Evolutionary conservation across 225 moss, liverwort and hornwort genomes (phyloP).

Genomic region (Lunularia cruciata): DNA sequence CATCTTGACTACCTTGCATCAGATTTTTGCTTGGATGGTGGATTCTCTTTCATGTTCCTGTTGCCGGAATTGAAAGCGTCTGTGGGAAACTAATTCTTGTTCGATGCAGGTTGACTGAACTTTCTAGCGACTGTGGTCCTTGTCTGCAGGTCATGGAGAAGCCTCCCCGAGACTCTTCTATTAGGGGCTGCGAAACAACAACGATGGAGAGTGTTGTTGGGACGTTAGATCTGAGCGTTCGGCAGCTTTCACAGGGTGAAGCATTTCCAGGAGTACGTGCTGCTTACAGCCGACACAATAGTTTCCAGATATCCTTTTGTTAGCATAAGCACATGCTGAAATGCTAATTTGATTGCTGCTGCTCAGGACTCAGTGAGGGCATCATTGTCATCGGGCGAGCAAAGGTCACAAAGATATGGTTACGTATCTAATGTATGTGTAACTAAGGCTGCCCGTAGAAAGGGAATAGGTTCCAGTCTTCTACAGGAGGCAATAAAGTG

Average conservation of each 20-base stretch:
- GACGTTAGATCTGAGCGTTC: conserved; percentile 81
- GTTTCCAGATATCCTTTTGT: conserved; percentile 11
- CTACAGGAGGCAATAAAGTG: conserved; percentile 59
- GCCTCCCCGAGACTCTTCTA: conserved; percentile 30
- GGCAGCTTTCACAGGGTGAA: conserved; percentile 67
- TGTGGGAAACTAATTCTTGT: not conserved
- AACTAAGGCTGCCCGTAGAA: conserved; percentile 63
- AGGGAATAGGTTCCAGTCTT: conserved; percentile 69
- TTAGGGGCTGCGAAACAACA: conserved; percentile 26
- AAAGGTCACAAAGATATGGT: conserved; percentile 70
- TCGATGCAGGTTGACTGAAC: not conserved
- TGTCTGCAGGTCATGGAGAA: conserved; percentile 41
- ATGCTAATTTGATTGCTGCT: conserved; percentile 2
- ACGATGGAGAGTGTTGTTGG: conserved; percentile 64
- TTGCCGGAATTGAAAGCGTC: too few relatives aligned
- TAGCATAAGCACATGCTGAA: conserved; percentile 15
- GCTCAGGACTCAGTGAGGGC: conserved; percentile 40
- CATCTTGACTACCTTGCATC: too few relatives aligned
- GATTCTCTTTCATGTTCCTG: too few relatives aligned
- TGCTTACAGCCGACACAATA: not conserved
- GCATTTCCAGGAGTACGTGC: conserved; percentile 67
- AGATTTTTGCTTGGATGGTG: too few relatives aligned
- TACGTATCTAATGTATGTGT: conserved; percentile 94
- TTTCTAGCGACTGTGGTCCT: not conserved
- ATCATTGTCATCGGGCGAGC: conserved; percentile 31